A percentile compares a stretch with the other conserved stretches of the same genome.
These are phyloP conservation scores for Colletotrichum graminicola DNA, from an alignment of 2,329 filamentous ascomycete genomes.

Conservation along the genomic window DNA sequence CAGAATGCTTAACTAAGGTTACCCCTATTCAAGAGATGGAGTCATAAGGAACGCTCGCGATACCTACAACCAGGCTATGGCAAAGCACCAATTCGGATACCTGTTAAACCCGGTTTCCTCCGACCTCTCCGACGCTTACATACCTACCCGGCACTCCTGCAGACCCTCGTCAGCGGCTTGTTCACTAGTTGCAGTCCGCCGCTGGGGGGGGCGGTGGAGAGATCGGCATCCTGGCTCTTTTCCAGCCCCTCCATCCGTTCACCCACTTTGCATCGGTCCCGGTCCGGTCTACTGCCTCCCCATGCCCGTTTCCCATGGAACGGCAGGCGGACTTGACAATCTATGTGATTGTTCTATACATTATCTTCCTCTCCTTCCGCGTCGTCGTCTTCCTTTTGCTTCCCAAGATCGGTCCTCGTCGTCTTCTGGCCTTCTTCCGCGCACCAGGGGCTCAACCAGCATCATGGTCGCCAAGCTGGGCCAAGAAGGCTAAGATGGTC, in stretches of 20 bases:
- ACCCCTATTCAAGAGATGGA: no score
- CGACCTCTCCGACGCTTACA: no score
- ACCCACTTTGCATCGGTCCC: background rate
- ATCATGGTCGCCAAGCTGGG: conserved; percentile 2
- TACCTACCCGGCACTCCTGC: no score
- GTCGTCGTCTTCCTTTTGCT: background rate
- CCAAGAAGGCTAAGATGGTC: conserved; percentile 29
- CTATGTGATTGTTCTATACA: background rate
- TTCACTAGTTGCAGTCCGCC: background rate
- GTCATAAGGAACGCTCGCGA: no score
- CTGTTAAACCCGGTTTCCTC: no score
- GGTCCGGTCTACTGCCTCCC: background rate
- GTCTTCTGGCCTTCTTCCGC: background rate
- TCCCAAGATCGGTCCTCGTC: background rate
- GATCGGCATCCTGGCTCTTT: background rate
- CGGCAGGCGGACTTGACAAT: background rate
- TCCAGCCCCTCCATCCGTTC: background rate
- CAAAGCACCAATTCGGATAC: no score
- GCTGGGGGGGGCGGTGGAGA: background rate
- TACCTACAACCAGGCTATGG: no score
- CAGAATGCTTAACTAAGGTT: no score
- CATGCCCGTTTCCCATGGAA: background rate
- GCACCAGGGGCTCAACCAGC: background rate
- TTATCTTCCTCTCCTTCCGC: background rate
- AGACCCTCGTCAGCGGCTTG: background rate